Evolutionary conservation across 2,329 filamentous ascomycete genomes (phyloP).

Genomic region (Helotiales sp.): DNA sequence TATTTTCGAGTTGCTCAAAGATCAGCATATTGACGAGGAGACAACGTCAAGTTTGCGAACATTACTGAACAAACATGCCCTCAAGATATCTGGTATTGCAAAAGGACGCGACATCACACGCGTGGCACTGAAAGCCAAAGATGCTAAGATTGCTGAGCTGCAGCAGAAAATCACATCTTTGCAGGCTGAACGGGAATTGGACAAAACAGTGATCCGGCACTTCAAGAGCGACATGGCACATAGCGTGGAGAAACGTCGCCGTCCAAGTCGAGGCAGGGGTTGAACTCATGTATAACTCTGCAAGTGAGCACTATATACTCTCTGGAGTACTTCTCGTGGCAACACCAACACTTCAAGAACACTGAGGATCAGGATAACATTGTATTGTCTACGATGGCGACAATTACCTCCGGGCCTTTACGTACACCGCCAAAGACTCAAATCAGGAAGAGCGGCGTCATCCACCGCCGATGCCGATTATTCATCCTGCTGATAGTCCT

Average conservation of each 20-base stretch:
- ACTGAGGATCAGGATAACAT: no score
- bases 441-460: no score
- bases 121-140: constrained; percentile 60
- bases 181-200: constrained; percentile 55
- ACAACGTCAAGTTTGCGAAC: constrained; percentile 41
- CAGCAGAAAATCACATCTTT: constrained; percentile 61
- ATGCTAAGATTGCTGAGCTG: constrained; percentile 65
- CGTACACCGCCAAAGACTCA: no score
- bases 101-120: constrained; percentile 67
- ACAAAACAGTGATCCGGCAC: constrained; percentile 43
- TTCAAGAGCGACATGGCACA: constrained; percentile 21
- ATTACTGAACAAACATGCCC: constrained; percentile 55
- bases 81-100: constrained; percentile 59
- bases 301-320: background rate
- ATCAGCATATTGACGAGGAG: constrained; percentile 41
- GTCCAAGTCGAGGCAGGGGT: constrained; percentile 9
- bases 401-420: no score
- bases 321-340: no score
- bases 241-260: constrained; percentile 16
- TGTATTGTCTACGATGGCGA: no score
- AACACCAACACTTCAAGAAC: no score
- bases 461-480: no score
- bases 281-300: background rate
- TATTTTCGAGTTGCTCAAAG: constrained; percentile 50
- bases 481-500: no score